Percentiles rank a stretch among this genome's conserved stretches.
Evolutionary conservation across 2,329 filamentous ascomycete genomes (phyloP).

Genomic region (Beauveria sp.): DNA sequence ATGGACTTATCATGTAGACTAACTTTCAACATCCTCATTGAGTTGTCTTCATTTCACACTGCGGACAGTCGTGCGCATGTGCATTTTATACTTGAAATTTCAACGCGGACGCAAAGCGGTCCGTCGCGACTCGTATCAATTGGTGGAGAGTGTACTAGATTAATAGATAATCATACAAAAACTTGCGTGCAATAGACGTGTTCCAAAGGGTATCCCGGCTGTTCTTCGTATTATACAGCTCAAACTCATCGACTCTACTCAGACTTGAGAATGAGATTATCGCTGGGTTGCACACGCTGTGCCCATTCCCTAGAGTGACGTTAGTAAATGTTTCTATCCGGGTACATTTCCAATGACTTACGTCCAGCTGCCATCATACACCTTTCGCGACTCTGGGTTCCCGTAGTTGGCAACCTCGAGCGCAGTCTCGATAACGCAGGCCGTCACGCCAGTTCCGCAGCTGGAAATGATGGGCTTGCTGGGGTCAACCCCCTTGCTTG

Average conservation of each 20-base stretch:
- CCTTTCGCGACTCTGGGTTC: slow-evolving; percentile 54
- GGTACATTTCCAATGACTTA: slow-evolving; percentile 42
- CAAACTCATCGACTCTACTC: slow-evolving; percentile 20
- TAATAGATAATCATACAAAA: slow-evolving; percentile 4
- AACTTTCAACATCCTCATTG: not conserved
- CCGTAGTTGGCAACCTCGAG: slow-evolving; percentile 72
- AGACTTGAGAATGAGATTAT: slow-evolving; percentile 54
- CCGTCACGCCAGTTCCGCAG: slow-evolving; percentile 92
- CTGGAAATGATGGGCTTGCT: slow-evolving; percentile 75
- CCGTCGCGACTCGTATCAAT: not conserved
- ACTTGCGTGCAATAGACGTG: not conserved
- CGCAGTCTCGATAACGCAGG: slow-evolving; percentile 82
- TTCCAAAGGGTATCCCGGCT: slow-evolving; percentile 3
- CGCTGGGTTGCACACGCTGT: slow-evolving; percentile 52
- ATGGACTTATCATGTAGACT: not conserved
- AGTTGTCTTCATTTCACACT: not conserved
- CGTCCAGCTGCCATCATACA: slow-evolving; percentile 99
- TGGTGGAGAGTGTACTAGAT: slow-evolving; percentile 10
- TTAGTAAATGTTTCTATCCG: slow-evolving; percentile 18
- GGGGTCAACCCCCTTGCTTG: slow-evolving; percentile 71
- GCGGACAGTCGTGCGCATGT: not conserved
- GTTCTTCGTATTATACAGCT: slow-evolving; percentile 9
- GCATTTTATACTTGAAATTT: not conserved
- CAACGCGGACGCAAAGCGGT: not conserved
- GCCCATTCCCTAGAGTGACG: slow-evolving; percentile 52